A percentile compares a stretch with the other conserved stretches of the same genome.
phyloP scores from a whole-genome alignment of 164 flowering plant species.

The Kingdonia uniflora region DNA sequence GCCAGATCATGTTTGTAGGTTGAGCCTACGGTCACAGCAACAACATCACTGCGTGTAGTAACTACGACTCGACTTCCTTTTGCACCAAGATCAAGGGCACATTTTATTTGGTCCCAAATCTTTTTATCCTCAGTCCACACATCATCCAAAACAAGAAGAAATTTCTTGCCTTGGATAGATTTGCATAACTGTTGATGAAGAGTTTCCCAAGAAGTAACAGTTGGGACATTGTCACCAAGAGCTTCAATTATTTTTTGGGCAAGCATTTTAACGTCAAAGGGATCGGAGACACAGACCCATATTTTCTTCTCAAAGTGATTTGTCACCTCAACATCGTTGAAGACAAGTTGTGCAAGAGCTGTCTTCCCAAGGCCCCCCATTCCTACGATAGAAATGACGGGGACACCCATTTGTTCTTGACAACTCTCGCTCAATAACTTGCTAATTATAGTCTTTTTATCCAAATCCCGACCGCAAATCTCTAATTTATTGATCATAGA shows the following conservation, averaged over 20 bases:
- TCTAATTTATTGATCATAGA: slow-evolving; percentile 4
- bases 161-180: not conserved
- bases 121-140: slow-evolving; percentile 12
- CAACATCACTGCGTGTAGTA: slow-evolving; percentile 14
- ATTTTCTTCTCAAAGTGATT: slow-evolving; percentile 9
- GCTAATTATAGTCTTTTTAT: slow-evolving; percentile 1
- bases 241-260: slow-evolving; percentile 5
- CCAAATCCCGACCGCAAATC: slow-evolving; percentile 12
- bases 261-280: slow-evolving; percentile 13
- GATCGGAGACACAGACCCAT: slow-evolving; percentile 18
- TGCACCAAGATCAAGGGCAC: slow-evolving; percentile 1
- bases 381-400: slow-evolving; percentile 14
- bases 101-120: slow-evolving; percentile 8
- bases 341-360: slow-evolving; percentile 16
- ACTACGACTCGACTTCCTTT: slow-evolving; percentile 14
- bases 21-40: not conserved
- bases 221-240: not conserved
- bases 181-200: slow-evolving; percentile 2
- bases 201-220: not conserved
- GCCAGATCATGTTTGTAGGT: not conserved
- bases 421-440: slow-evolving; percentile 3
- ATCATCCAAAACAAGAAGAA: slow-evolving; percentile 18
- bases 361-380: slow-evolving; percentile 28
- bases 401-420: not conserved
- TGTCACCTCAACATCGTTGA: slow-evolving; percentile 10